Conservation (phyloP, 352 stramenopile genomes). For the Saprolegnia parasitica region DNA sequence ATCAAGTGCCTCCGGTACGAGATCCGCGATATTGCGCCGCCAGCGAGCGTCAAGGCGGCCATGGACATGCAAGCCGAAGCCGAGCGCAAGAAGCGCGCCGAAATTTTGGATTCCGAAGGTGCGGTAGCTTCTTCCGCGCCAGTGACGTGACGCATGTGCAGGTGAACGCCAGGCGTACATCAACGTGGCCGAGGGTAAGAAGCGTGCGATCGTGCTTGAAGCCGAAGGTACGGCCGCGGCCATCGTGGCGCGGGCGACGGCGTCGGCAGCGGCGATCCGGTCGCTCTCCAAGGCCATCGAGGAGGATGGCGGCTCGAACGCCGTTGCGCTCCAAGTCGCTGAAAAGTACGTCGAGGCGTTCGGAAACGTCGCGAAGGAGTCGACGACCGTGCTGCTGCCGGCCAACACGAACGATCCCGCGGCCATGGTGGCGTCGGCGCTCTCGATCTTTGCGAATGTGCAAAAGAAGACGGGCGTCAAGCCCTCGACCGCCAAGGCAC, state of each 20-base stretch:
- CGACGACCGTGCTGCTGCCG: slow-evolving; percentile 80
- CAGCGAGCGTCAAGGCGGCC: slow-evolving; percentile 77
- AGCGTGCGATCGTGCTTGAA: slow-evolving; percentile 78
- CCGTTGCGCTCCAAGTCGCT: slow-evolving; percentile 79
- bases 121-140: slow-evolving; percentile 31
- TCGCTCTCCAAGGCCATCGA: slow-evolving; percentile 68
- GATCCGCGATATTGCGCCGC: slow-evolving; percentile 86
- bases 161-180: slow-evolving; percentile 69
- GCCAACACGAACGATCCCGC: slow-evolving; percentile 79
- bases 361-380: slow-evolving; percentile 85
- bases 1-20: slow-evolving; percentile 90
- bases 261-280: slow-evolving; percentile 76
- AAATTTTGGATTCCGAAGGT: slow-evolving; percentile 90
- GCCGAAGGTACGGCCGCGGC: slow-evolving; percentile 81
- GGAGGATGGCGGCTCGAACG: slow-evolving; percentile 63
- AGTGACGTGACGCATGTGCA: background rate
- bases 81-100: slow-evolving; percentile 86
- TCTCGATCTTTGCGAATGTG: slow-evolving; percentile 85
- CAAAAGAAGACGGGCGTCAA: slow-evolving; percentile 43
- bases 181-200: slow-evolving; percentile 89
- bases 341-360: slow-evolving; percentile 92
- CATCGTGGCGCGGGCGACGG: slow-evolving; percentile 75
- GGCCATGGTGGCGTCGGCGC: slow-evolving; percentile 85
- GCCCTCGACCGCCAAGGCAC: background rate
- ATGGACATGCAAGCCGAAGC: slow-evolving; percentile 93